These are phyloP conservation scores for Ambrosia artemisiifolia DNA, from an alignment of 129 eudicot genomes.

Conservation along the genomic window DNA sequence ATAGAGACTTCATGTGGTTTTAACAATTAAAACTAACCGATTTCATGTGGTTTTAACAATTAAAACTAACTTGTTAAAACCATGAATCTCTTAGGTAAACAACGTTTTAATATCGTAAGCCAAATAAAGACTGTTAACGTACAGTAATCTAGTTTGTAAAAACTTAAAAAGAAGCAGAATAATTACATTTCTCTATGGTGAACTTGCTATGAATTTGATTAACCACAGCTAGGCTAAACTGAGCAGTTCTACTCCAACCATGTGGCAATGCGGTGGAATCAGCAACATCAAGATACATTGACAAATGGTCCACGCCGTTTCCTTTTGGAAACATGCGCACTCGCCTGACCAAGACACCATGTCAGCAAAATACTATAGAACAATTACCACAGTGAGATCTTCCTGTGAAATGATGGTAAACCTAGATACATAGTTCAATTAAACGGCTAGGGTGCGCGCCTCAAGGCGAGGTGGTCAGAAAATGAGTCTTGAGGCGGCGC, in stretches of 20 bases:
- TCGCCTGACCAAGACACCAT: constrained; percentile 46
- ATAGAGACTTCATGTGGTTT: neutral
- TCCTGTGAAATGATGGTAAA: neutral
- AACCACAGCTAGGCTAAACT: constrained; percentile 67
- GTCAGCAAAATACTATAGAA: constrained; percentile 10
- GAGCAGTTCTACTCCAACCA: constrained; percentile 90
- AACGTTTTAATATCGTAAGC: neutral
- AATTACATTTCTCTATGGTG: constrained; percentile 69
- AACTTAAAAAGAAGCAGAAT: neutral
- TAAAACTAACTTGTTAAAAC: neutral
- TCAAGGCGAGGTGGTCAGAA: no score
- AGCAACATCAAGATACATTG: constrained; percentile 89
- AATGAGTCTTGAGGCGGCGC: no score
- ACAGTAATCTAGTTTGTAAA: neutral
- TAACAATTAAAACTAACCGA: no score
- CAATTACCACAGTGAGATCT: neutral
- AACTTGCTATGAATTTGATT: constrained; percentile 63
- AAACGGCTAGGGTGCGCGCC: no score
- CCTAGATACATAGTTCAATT: neutral
- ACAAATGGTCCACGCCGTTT: constrained; percentile 73
- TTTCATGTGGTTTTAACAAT: no score
- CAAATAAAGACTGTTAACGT: neutral
- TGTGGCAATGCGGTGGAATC: constrained; percentile 63
- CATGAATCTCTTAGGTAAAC: neutral
- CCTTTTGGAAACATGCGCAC: constrained; percentile 87